These are phyloP conservation scores for Populus tomentosa DNA, from an alignment of 441 rosid species.

Conservation along the genomic window DNA sequence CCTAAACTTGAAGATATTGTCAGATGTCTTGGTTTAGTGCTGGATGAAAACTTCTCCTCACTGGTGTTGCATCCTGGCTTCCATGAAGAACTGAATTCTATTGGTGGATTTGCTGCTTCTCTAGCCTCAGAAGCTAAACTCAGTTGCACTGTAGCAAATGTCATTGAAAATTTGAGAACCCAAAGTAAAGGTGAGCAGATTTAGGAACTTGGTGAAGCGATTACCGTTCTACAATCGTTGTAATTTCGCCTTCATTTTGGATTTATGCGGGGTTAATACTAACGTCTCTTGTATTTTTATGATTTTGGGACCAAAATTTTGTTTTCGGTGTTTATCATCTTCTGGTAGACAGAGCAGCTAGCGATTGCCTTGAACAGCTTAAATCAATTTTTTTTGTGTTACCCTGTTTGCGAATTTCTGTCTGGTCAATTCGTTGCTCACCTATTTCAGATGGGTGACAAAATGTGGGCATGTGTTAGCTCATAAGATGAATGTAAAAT, in stretches of 20 bases:
- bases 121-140: conserved; percentile 60
- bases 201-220: conserved; percentile 12
- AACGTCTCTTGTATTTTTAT: not conserved
- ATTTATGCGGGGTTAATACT: not conserved
- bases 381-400: too few relatives aligned
- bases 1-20: conserved; percentile 66
- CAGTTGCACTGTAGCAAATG: conserved; percentile 41
- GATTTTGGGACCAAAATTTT: not conserved
- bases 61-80: conserved; percentile 61
- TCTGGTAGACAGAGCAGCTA: too few relatives aligned
- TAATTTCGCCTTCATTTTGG: not conserved
- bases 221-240: too few relatives aligned
- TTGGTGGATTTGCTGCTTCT: conserved; percentile 39
- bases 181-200: conserved; percentile 29
- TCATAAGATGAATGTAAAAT: too few relatives aligned
- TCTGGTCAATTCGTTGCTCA: too few relatives aligned
- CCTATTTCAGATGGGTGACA: too few relatives aligned
- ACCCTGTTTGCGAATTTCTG: too few relatives aligned
- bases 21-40: conserved; percentile 51
- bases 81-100: conserved; percentile 61
- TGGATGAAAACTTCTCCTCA: conserved; percentile 72
- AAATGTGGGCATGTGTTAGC: too few relatives aligned
- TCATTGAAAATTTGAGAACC: conserved; percentile 44
- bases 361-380: too few relatives aligned
- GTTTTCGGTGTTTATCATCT: too few relatives aligned